Evolutionary conservation across 2,329 filamentous ascomycete genomes (phyloP).

Genomic region (Botrytis pseudocinerea): DNA sequence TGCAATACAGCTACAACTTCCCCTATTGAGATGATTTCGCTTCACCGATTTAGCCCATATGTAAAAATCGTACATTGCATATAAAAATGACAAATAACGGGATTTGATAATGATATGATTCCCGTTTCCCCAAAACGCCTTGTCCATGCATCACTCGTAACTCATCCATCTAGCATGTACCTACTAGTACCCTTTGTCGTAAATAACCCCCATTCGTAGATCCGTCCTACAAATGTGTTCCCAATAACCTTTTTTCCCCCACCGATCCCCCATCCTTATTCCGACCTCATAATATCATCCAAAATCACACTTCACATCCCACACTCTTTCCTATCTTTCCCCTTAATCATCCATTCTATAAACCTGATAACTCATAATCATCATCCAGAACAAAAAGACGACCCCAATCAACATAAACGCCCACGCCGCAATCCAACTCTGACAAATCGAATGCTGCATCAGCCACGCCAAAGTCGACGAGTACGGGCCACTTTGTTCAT

Average conservation of each 20-base stretch:
- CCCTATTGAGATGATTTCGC: neutral
- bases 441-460: conserved; percentile 63
- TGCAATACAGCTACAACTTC: neutral
- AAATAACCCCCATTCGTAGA: neutral
- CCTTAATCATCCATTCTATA: conserved; percentile 43
- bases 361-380: conserved; percentile 67
- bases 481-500: conserved; percentile 52
- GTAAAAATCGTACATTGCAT: neutral
- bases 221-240: neutral
- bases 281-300: neutral
- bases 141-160: neutral
- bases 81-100: neutral
- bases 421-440: conserved; percentile 65
- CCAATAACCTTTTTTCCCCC: neutral
- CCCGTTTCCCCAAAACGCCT: neutral
- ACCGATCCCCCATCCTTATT: neutral
- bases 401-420: conserved; percentile 60
- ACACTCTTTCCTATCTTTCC: conserved; percentile 38
- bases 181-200: neutral
- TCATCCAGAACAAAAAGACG: conserved; percentile 66
- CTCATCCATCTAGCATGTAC: neutral
- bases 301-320: neutral
- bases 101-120: neutral
- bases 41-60: neutral
- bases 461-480: conserved; percentile 62